phyloP scores from a whole-genome alignment of 768 basidiomycete genomes.

The Gymnopilus junonius region DNA sequence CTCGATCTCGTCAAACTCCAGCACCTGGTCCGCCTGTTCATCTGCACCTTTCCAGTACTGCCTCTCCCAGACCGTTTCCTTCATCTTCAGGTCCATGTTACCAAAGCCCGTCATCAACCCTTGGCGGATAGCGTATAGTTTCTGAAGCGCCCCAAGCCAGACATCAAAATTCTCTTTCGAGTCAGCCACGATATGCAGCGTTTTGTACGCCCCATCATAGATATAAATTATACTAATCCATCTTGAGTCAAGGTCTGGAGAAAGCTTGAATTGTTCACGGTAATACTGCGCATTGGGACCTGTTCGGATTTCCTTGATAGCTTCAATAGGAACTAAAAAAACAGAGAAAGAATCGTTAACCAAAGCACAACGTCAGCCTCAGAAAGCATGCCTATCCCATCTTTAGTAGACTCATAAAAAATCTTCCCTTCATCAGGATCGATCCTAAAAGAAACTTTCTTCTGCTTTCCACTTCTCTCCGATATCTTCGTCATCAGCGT shows the following conservation, averaged over 20 bases:
- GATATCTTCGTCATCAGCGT: slow-evolving; percentile 83
- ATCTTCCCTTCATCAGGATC: slow-evolving; percentile 81
- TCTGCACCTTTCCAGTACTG: slow-evolving; percentile 84
- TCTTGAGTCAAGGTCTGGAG: slow-evolving; percentile 62
- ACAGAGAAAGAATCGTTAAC: slow-evolving; percentile 5
- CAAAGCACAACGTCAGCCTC: neutral
- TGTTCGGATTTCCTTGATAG: slow-evolving; percentile 85
- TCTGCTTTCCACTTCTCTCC: slow-evolving; percentile 60
- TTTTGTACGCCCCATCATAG: slow-evolving; percentile 78
- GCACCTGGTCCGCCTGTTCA: slow-evolving; percentile 58
- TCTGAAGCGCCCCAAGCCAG: slow-evolving; percentile 63
- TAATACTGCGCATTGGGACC: slow-evolving; percentile 74
- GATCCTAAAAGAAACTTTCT: slow-evolving; percentile 66
- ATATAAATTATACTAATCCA: slow-evolving; percentile 92
- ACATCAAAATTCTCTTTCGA: slow-evolving; percentile 51
- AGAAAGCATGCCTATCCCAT: slow-evolving; percentile 54
- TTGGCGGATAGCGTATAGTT: slow-evolving; percentile 66
- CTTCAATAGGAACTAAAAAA: slow-evolving; percentile 76
- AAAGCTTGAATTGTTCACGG: slow-evolving; percentile 68
- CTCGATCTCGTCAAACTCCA: slow-evolving; percentile 76
- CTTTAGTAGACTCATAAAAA: slow-evolving; percentile 69
- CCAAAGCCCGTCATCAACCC: slow-evolving; percentile 73
- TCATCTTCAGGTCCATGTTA: slow-evolving; percentile 60
- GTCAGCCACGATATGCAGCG: slow-evolving; percentile 81
- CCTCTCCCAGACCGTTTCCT: slow-evolving; percentile 77